Conservation (phyloP, 768 basidiomycete genomes). For the Candolleomyces eurysporus region DNA sequence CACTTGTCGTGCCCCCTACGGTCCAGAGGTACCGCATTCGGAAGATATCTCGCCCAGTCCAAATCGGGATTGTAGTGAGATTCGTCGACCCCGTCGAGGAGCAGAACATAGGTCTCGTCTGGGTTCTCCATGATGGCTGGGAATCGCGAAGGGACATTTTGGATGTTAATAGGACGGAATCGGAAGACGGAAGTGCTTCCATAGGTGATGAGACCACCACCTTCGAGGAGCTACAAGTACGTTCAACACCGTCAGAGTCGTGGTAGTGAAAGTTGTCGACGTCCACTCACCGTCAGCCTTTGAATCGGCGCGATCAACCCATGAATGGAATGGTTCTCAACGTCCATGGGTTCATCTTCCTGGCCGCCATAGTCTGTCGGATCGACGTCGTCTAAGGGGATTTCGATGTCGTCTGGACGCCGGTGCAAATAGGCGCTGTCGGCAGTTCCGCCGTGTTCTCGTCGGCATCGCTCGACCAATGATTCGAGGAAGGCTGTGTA, state of each 20-base stretch:
- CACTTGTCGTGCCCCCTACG: slow-evolving; percentile 45
- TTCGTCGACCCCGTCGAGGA: slow-evolving; percentile 38
- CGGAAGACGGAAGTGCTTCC: slow-evolving; percentile 44
- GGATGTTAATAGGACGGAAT: slow-evolving; percentile 27
- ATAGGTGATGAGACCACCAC: slow-evolving; percentile 35
- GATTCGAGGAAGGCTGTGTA: slow-evolving; percentile 43
- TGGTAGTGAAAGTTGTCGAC: not conserved
- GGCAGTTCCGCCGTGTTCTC: slow-evolving; percentile 28
- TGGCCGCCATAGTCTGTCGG: slow-evolving; percentile 11
- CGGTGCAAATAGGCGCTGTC: not conserved
- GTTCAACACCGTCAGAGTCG: not conserved
- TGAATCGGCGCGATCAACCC: slow-evolving; percentile 38
- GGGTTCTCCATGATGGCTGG: slow-evolving; percentile 37
- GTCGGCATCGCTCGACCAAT: slow-evolving; percentile 37
- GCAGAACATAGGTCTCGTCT: slow-evolving; percentile 37
- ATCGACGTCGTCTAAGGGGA: slow-evolving; percentile 10
- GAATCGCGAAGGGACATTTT: slow-evolving; percentile 31
- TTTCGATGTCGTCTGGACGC: not conserved
- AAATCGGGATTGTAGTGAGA: slow-evolving; percentile 43
- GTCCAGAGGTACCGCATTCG: slow-evolving; percentile 38
- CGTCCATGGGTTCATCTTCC: slow-evolving; percentile 3
- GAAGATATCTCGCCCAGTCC: slow-evolving; percentile 50
- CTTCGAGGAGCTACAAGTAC: slow-evolving; percentile 24
- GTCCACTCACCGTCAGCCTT: slow-evolving; percentile 33
- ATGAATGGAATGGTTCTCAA: slow-evolving; percentile 22